Base-by-base conservation (phyloP, 495 filamentous ascomycete genomes). In the Patellaria atrata region DNA sequence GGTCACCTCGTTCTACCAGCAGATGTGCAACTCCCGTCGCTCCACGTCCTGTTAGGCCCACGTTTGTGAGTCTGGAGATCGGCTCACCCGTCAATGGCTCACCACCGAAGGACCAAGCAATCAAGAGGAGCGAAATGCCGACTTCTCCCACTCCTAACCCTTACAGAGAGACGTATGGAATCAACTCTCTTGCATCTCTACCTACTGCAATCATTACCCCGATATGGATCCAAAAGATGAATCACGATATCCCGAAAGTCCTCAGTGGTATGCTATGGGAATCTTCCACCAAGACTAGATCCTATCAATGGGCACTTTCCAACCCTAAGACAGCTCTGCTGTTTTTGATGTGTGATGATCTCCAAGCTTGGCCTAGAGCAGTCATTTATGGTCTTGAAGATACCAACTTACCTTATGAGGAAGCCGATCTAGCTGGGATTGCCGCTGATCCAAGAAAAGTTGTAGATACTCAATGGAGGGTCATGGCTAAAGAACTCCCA, bases 251-350 rank as follows among this genome's bases (percentile, higher is more conserved):
- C 19, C 19, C 29, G 41, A 49, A 5, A 18, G 44, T 5, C 26
- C 37, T 10, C 15, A 41, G 14, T 22, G 29, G 20, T 46, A 47
- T 27, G 39, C 37, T 4, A n/a, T 47, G 46, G 42, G 41, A 46
- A 16, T 22, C 35, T 11, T 15, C 20, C 5, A 30, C 28, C 10
- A 32, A 27, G 3, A 35, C 40, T 15, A 40, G 35, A 17, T 41
- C 37, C 13, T 54, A 43, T 30, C 37, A 37, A 0, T 54, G 51
- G 51, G 34, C 46, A 27, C 27, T 51, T 2, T 44, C 40, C 5
- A 51, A 54, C 26, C 47, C 44, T 1, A 38, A 42, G 21, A 32
- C 33, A 9, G 47, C 51, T 3, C 27, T 53, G 25, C 33, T 54
- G 14, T 33, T 54, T 11, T 24, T 47, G 4, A 18, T 45, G 5